Percentiles rank a stretch among this genome's conserved stretches.
phyloP scores from a whole-genome alignment of 2,329 filamentous ascomycete species.

The Leptographium lundbergii region DNA sequence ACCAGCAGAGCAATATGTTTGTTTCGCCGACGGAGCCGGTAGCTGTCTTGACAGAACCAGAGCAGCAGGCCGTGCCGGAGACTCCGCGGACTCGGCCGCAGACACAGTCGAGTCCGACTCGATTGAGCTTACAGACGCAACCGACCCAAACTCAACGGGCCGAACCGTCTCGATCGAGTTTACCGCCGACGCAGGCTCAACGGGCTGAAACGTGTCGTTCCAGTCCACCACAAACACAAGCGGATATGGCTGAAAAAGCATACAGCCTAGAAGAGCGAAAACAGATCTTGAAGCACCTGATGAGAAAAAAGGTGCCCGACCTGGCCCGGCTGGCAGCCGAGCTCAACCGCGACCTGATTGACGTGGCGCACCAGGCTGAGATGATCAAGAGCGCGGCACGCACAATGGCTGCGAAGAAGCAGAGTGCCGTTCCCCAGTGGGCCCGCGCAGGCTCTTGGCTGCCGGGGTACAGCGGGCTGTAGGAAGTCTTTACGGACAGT shows the following conservation, averaged over 20 bases:
- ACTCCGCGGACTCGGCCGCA: neutral
- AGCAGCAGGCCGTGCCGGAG: neutral
- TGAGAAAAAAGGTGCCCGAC: neutral
- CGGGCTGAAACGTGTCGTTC: too few relatives aligned
- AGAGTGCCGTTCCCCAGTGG: conserved; percentile 6
- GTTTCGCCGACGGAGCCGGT: neutral
- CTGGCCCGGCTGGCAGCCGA: conserved; percentile 5
- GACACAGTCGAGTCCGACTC: neutral
- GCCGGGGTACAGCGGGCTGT: neutral
- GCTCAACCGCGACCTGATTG: conserved; percentile 4
- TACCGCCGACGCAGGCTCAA: neutral
- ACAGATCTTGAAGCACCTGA: conserved; percentile 3
- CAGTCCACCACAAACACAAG: neutral
- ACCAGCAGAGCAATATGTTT: neutral
- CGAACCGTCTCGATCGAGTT: too few relatives aligned
- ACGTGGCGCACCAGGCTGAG: conserved; percentile 7
- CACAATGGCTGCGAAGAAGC: neutral
- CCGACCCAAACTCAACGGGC: too few relatives aligned
- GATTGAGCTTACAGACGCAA: too few relatives aligned
- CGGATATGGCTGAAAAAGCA: neutral
- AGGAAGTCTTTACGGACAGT: too few relatives aligned
- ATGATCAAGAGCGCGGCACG: conserved; percentile 7
- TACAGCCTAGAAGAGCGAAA: neutral
- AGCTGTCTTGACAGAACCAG: neutral
- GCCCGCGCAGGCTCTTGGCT: conserved; percentile 2